Percentiles rank a stretch among this genome's conserved stretches.
phyloP scores from a whole-genome alignment of 2,329 filamentous ascomycete species.

The Colletotrichum sp. region DNA sequence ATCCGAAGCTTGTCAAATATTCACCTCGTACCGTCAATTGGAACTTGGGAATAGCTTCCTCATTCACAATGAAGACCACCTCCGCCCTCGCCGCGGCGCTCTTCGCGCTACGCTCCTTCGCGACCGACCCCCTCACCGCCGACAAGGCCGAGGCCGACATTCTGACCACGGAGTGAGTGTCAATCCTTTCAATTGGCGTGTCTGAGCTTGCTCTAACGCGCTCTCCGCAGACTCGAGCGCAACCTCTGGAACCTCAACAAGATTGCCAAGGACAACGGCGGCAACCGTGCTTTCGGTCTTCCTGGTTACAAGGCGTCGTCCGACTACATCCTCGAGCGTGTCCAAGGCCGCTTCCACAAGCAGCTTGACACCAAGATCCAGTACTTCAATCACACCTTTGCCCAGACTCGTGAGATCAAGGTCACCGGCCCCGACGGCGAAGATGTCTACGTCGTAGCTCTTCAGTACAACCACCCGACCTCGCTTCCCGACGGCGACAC shows the following conservation, averaged over 20 bases:
- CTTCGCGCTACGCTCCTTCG: conserved; percentile 15
- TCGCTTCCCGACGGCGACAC: conserved; percentile 40
- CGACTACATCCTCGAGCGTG: conserved; percentile 59
- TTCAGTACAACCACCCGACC: conserved; percentile 54
- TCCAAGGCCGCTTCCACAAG: conserved; percentile 40
- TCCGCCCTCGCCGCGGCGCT: conserved; percentile 17
- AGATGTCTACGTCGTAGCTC: conserved; percentile 44
- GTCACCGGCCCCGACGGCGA: conserved; percentile 51
- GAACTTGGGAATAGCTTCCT: background rate
- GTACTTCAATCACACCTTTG: conserved; percentile 51
- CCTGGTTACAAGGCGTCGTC: conserved; percentile 64
- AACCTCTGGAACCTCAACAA: conserved; percentile 60
- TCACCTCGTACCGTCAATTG: background rate
- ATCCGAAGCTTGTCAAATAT: background rate
- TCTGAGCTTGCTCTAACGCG: background rate
- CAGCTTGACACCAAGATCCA: conserved; percentile 51
- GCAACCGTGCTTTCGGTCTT: conserved; percentile 64
- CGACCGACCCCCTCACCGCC: conserved; percentile 37
- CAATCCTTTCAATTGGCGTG: too few species aligned
- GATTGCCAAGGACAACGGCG: conserved; percentile 60
- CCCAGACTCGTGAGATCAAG: conserved; percentile 44
- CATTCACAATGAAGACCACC: conserved; percentile 20
- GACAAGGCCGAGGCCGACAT: conserved; percentile 46
- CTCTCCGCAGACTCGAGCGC: conserved; percentile 49
- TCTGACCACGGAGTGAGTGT: conserved; percentile 38